Percentiles rank a stretch among this genome's conserved stretches.
These are phyloP conservation scores for Stenocarpella maydis DNA, from an alignment of 2,329 filamentous ascomycete genomes.

Conservation along the genomic window DNA sequence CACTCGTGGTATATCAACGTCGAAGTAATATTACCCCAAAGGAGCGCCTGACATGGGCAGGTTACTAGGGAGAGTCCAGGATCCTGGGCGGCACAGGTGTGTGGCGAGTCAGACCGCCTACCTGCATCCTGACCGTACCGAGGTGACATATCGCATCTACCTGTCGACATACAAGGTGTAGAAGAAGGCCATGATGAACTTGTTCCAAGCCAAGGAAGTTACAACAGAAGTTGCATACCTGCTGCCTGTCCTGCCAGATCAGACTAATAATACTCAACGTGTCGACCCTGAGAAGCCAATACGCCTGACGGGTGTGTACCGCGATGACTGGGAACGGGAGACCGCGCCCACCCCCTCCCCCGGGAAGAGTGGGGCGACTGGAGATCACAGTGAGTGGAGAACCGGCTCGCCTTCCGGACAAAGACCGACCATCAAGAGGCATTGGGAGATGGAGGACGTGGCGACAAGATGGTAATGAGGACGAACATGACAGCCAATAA, in stretches of 20 bases:
- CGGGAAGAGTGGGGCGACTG: background rate
- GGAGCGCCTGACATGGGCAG: background rate
- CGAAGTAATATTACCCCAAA: background rate
- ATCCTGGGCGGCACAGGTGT: background rate
- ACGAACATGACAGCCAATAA: background rate
- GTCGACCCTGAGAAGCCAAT: background rate
- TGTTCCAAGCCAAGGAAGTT: background rate
- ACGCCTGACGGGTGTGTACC: background rate
- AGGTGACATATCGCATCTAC: conserved; percentile 39
- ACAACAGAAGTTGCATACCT: background rate
- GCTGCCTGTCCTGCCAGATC: background rate
- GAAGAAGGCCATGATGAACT: conserved; percentile 16
- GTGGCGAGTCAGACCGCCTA: conserved; percentile 34
- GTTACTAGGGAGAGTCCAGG: background rate
- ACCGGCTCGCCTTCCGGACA: background rate
- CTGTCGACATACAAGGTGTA: conserved; percentile 37
- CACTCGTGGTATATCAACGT: background rate
- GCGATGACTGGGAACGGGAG: background rate
- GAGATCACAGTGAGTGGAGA: background rate
- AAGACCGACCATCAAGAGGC: background rate
- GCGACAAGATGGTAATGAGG: background rate
- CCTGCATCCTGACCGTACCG: conserved; percentile 37
- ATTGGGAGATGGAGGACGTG: background rate
- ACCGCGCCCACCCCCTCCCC: background rate
- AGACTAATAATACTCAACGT: background rate